These are phyloP conservation scores for Globisporangium radiosum DNA, from an alignment of 352 stramenopile genomes.

Conservation along the genomic window DNA sequence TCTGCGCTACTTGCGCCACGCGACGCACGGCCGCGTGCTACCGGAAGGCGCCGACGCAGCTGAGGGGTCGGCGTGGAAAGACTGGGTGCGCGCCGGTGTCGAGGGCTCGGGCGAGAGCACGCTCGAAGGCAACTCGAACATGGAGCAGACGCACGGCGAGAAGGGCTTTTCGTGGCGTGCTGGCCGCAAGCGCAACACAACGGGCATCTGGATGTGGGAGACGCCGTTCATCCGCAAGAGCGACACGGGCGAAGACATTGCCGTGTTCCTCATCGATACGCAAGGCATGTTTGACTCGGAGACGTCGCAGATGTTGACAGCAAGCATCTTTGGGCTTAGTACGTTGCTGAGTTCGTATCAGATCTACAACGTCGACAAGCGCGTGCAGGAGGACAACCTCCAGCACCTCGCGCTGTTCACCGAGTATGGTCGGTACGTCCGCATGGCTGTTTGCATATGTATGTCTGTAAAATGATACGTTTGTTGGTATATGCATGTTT, in stretches of 20 bases:
- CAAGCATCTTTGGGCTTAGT: slow-evolving; percentile 97
- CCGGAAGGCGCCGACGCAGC: slow-evolving; percentile 38
- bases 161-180: slow-evolving; percentile 95
- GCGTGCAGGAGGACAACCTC: slow-evolving; percentile 99
- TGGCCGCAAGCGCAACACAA: slow-evolving; percentile 96
- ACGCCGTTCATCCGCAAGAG: slow-evolving; percentile 94
- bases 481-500: not conserved
- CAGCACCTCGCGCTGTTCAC: slow-evolving; percentile 99
- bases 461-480: too few relatives aligned
- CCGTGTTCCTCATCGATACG: slow-evolving; percentile 97
- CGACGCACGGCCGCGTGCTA: slow-evolving; percentile 43
- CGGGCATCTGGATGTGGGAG: slow-evolving; percentile 99
- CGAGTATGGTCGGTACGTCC: slow-evolving; percentile 93
- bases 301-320: slow-evolving; percentile 97
- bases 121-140: slow-evolving; percentile 82
- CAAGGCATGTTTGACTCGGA: slow-evolving; percentile 99
- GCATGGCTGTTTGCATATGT: too few relatives aligned
- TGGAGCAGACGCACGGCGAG: slow-evolving; percentile 67
- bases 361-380: slow-evolving; percentile 99
- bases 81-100: slow-evolving; percentile 57
- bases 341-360: slow-evolving; percentile 95
- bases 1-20: slow-evolving; percentile 92
- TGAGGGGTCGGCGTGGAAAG: slow-evolving; percentile 43
- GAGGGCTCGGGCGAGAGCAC: slow-evolving; percentile 44
- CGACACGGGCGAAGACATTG: slow-evolving; percentile 80